Evolutionary conservation across 768 basidiomycete species (phyloP).

Genomic region (Galerina sulciceps): DNA sequence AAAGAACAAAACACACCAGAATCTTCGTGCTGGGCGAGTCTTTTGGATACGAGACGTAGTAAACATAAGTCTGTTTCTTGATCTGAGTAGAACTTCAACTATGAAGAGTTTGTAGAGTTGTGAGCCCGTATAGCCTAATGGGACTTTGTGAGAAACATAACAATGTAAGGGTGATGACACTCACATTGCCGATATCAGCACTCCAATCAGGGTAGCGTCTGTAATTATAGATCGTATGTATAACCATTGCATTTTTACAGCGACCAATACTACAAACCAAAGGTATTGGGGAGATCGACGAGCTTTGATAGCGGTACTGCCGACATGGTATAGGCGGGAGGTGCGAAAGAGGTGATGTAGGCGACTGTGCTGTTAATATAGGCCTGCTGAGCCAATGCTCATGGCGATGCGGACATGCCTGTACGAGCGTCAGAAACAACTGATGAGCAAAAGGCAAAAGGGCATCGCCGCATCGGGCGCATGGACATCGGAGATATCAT

Average conservation of each 20-base stretch:
- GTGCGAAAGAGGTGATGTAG: background rate
- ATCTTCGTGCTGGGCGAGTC: slow-evolving; percentile 29
- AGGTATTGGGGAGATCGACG: slow-evolving; percentile 13
- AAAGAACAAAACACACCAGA: slow-evolving; percentile 21
- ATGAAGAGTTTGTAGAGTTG: slow-evolving; percentile 31
- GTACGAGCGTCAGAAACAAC: slow-evolving; percentile 1
- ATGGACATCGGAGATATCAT: background rate
- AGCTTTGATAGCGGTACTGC: slow-evolving; percentile 5
- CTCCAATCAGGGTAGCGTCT: slow-evolving; percentile 32
- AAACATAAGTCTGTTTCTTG: slow-evolving; percentile 35
- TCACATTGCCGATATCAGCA: slow-evolving; percentile 36
- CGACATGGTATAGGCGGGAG: slow-evolving; percentile 1
- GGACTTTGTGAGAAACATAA: slow-evolving; percentile 7
- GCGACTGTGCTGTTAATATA: background rate
- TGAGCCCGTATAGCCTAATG: slow-evolving; percentile 37
- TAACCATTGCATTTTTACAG: background rate
- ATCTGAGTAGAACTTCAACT: background rate
- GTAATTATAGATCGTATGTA: background rate
- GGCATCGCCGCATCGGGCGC: no score
- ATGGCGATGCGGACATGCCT: background rate
- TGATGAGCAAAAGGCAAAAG: background rate
- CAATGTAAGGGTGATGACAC: slow-evolving; percentile 8
- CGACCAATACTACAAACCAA: slow-evolving; percentile 2
- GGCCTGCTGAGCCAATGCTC: background rate
- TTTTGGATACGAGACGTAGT: slow-evolving; percentile 35